Evolutionary conservation across 2,329 filamentous ascomycete species (phyloP).

Genomic region (Penicillium sp.): DNA sequence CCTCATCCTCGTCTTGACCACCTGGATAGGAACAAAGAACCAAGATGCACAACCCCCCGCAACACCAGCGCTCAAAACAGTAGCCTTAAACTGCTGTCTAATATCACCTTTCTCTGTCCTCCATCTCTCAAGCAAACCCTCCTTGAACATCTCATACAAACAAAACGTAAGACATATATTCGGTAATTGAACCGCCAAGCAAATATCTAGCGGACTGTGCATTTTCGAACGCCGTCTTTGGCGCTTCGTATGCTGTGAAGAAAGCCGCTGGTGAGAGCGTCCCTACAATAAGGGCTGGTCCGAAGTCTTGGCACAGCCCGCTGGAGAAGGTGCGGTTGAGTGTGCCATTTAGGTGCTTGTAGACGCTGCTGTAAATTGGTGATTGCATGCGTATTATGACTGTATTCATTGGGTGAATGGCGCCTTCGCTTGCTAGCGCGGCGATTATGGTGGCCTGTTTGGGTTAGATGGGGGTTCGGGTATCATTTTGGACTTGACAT

Average conservation of each 20-base stretch:
- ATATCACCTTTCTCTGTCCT: background rate
- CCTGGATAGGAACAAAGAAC: constrained; percentile 12
- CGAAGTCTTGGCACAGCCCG: constrained; percentile 13
- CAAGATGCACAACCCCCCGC: constrained; percentile 8
- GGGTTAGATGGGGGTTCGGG: background rate
- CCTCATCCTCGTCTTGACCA: constrained; percentile 12
- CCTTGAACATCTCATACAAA: constrained; percentile 12
- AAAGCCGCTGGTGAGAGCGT: constrained; percentile 4
- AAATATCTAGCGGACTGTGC: constrained; percentile 6
- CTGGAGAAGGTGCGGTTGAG: constrained; percentile 3
- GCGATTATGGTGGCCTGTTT: constrained; percentile 8
- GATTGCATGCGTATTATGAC: constrained; percentile 14
- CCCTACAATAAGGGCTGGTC: constrained; percentile 5
- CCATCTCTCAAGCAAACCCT: background rate
- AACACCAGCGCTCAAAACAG: constrained; percentile 3
- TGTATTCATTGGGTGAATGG: constrained; percentile 13
- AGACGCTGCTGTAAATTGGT: constrained; percentile 1
- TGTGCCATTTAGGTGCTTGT: constrained; percentile 7
- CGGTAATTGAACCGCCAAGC: constrained; percentile 6
- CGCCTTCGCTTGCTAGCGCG: constrained; percentile 9
- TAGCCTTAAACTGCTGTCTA: background rate
- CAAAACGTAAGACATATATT: constrained; percentile 10
- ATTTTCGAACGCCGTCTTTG: constrained; percentile 4
- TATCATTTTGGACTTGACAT: background rate
- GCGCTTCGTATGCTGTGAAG: constrained; percentile 9